Base-by-base conservation (phyloP, 1,284 basidiomycete genomes). In the Irpex sp. region DNA sequence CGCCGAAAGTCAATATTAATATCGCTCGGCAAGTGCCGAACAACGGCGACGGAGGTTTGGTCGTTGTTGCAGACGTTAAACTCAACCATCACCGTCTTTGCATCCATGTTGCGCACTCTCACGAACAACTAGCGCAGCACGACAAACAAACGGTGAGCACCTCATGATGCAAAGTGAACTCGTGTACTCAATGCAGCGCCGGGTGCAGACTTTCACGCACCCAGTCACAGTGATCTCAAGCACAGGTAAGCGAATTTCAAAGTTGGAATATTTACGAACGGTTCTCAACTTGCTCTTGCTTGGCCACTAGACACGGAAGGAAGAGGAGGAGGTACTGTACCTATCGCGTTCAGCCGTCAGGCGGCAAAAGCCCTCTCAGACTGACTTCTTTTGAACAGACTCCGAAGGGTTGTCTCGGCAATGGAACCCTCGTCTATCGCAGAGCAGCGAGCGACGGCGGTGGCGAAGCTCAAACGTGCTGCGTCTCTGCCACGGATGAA, bases 401-500 rank as follows among this genome's bases (percentile, higher is more conserved):
- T 67, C 72, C 72, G 71, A 71, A 54, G 62, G 71, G 66, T 66
- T 68, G 65, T 65, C 67, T 63, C 66, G 68, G 61, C 68, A 65
- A 82, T 79, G 78, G 83, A 85, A 69, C 67, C 67, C 51, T 72
- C 62, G 44, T 52, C 62, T 37, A 80, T 84, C 80, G 84, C 88
- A 61, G 85, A 89, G 70, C 85, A 89, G 71, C 85, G 94, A 64
- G 91, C 92, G 71, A 85, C 86, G 64, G 91, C 93, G n/a, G 88
- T 96, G 64, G 92, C 92, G 61, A 93, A 89, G 78, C 85, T 96
- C 67, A 94, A 92, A 77, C 87, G 94, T 69, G 93, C 94, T 47
- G 92, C 93, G 57, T 95, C 93, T 19, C 78, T 96, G 34, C 94
- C 94, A 44, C 85, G 94, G 62, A 92, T 92, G 84, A 92, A 93